Conservation (phyloP, 495 filamentous ascomycete species). For the Neurospora hispaniola region DNA sequence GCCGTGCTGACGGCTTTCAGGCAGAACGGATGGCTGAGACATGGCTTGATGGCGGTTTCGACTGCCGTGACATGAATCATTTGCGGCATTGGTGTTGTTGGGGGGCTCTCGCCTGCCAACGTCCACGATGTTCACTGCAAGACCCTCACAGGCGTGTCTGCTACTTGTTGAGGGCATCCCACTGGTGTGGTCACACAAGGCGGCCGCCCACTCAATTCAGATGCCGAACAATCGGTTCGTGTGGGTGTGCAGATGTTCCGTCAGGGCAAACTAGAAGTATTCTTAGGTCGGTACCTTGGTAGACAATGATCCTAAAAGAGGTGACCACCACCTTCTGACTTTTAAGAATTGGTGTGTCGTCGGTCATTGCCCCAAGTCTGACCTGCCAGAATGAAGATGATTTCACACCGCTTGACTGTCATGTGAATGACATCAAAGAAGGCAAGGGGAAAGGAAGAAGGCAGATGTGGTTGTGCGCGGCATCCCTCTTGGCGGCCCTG, state of each 20-base stretch:
- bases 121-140: neutral
- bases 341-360: neutral
- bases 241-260: neutral
- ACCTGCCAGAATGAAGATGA: neutral
- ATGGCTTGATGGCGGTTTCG: neutral
- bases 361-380: neutral
- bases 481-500: neutral
- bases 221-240: neutral
- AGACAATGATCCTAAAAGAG: neutral
- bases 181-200: neutral
- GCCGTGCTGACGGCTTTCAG: neutral
- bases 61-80: neutral
- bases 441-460: neutral
- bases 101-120: neutral
- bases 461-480: no score
- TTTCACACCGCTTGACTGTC: neutral
- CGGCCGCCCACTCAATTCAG: neutral
- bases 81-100: neutral
- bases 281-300: neutral
- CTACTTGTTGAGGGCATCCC: neutral
- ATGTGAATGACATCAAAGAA: neutral
- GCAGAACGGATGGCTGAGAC: neutral
- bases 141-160: no score
- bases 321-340: neutral
- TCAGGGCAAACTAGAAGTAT: neutral